These are phyloP conservation scores for Candida krabiensis DNA, from an alignment of 805 yeast species.

Conservation along the genomic window DNA sequence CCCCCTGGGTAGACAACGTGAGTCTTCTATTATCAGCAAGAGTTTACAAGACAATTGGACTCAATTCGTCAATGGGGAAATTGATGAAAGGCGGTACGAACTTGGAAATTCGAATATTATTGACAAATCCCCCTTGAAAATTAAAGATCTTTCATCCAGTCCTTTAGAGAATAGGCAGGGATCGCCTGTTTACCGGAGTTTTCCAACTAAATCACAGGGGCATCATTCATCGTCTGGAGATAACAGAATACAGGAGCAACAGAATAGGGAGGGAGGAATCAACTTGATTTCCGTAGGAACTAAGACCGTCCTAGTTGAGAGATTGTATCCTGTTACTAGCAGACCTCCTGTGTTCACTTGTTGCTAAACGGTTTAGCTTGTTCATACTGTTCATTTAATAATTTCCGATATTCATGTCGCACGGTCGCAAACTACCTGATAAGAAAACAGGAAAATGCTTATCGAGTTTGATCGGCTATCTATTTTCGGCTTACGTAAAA, in stretches of 20 bases:
- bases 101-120: conserved; percentile 12
- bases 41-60: conserved; percentile 32
- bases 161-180: background rate
- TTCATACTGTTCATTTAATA: too few relatives aligned
- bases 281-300: conserved; percentile 26
- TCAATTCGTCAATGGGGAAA: conserved; percentile 30
- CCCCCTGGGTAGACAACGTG: background rate
- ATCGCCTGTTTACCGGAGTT: background rate
- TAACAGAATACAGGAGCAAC: background rate
- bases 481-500: too few relatives aligned
- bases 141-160: background rate
- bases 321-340: conserved; percentile 53
- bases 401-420: too few relatives aligned
- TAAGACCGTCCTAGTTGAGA: conserved; percentile 56
- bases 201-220: too few relatives aligned
- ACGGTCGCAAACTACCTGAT: too few relatives aligned
- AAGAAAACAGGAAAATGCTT: background rate
- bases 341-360: conserved; percentile 69
- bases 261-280: conserved; percentile 3
- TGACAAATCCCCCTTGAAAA: conserved; percentile 11
- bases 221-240: background rate
- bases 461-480: too few relatives aligned
- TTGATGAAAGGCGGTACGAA: conserved; percentile 27
- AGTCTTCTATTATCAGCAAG: conserved; percentile 8
- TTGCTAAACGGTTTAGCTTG: too few relatives aligned